These are phyloP conservation scores for Panaeolus cyanescens DNA, from an alignment of 768 basidiomycete species.

Conservation along the genomic window DNA sequence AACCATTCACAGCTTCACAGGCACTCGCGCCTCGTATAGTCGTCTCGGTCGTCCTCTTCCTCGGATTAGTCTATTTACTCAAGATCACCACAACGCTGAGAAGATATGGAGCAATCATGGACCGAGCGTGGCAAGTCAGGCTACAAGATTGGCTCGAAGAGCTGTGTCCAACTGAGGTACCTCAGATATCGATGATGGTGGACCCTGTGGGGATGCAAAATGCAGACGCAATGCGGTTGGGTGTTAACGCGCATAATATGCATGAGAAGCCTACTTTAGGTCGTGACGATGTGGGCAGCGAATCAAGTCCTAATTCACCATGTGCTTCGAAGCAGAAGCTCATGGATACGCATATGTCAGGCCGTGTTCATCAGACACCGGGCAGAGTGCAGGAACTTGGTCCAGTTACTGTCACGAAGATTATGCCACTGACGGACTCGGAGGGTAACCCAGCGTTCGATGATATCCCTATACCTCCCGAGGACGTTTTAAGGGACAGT, in stretches of 20 bases:
- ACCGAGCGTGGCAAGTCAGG: slow-evolving; percentile 29
- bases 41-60: slow-evolving; percentile 44
- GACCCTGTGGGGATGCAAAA: too few species aligned
- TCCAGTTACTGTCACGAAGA: background rate
- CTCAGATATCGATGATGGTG: background rate
- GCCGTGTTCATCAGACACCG: background rate
- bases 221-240: too few species aligned
- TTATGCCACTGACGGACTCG: background rate
- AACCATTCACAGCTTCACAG: slow-evolving; percentile 26
- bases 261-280: too few species aligned
- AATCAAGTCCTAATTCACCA: too few species aligned
- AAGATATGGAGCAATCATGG: slow-evolving; percentile 48
- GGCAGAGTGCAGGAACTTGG: background rate
- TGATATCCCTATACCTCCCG: background rate
- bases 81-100: slow-evolving; percentile 56
- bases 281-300: too few species aligned
- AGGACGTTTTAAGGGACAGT: background rate
- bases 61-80: slow-evolving; percentile 54
- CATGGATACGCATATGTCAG: too few species aligned
- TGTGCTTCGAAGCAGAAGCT: too few species aligned
- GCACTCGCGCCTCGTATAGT: slow-evolving; percentile 41
- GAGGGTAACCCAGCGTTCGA: background rate
- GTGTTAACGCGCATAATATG: too few species aligned
- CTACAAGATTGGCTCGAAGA: slow-evolving; percentile 25
- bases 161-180: background rate